Base-by-base conservation (phyloP, 257 asterid genomes). In the Petunia axillaris region DNA sequence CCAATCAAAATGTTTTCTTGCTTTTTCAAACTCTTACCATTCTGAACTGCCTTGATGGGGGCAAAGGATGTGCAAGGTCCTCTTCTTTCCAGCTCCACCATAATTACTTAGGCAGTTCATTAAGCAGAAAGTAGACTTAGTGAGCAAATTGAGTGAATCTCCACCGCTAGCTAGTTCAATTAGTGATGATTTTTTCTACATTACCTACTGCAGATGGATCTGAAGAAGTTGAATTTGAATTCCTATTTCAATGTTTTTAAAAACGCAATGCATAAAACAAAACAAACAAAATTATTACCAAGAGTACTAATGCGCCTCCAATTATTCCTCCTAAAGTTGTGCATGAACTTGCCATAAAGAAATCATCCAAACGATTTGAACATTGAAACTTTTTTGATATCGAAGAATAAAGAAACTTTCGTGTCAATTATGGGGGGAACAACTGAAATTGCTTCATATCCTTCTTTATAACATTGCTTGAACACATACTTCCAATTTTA, bases 201-300 rank as follows among this genome's bases (percentile, higher is more conserved):
- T 84, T 90, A 90, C 91, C 92, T 78, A 82, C 90, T 82, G 93
- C 91, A 76, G 97, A 89, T 73, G 91, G 94, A 80, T 86, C 93
- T 58, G 97, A 91, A 64, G 97, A 93, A 64, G 83, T 89, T 8
- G 95, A 82, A 64, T 91, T 93, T 5, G 97, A 93, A 64, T 86
- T 91, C 84, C 64, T 88, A 79, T 90, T 90, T 10, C 92, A 80
- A 15, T 55, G 36, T 5, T 78, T 74, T 83, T 83, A 76, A 76
- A 71, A 78, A 10, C 65, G 87, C 8, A 81, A 79, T 46, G 81
- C 75, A 55, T 83, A 82, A 80, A 80, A 82, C 85, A 89, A 86
- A 4, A 82, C 13, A 6, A 85, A 55, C 3, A 84, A 74, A 75
- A 82, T 84, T 82, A 83, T 60, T 53, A 78, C 83, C 82, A 87